Evolutionary conservation across 768 basidiomycete genomes (phyloP).

Genomic region (Boletus eberwhitei): DNA sequence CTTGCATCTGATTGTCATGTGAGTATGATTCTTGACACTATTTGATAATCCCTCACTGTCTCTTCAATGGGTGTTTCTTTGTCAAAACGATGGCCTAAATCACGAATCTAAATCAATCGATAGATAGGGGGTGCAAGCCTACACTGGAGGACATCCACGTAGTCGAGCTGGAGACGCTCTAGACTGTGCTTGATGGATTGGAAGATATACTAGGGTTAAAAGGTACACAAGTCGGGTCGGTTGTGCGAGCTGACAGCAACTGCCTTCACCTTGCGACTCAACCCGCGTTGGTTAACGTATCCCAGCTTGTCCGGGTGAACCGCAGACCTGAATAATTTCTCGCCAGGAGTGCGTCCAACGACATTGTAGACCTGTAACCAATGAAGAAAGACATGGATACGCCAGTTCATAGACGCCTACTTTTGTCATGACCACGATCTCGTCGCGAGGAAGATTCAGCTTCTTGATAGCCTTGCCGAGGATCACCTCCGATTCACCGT

Average conservation of each 20-base stretch:
- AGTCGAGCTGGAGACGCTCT: slow-evolving; percentile 1
- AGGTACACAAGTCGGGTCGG: neutral
- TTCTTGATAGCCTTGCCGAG: neutral
- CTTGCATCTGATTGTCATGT: neutral
- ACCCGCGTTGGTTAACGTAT: neutral
- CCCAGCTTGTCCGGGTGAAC: neutral
- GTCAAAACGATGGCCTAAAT: slow-evolving; percentile 1
- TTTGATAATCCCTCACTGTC: neutral
- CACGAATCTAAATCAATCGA: neutral
- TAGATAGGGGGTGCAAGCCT: neutral
- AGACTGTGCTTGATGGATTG: slow-evolving; percentile 1
- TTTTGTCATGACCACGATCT: slow-evolving; percentile 1
- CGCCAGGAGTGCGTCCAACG: neutral
- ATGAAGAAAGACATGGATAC: neutral
- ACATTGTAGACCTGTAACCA: neutral
- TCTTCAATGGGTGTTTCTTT: neutral
- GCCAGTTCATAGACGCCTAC: neutral
- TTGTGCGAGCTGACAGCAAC: slow-evolving; percentile 34
- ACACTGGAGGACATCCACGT: slow-evolving; percentile 1
- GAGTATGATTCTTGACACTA: neutral
- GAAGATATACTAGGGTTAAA: neutral
- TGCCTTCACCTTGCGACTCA: slow-evolving; percentile 17
- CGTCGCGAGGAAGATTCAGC: neutral
- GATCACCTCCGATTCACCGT: slow-evolving; percentile 1
- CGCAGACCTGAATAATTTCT: neutral